Evolutionary conservation across 2,329 filamentous ascomycete genomes (phyloP).

Genomic region (Scedosporium boydii): DNA sequence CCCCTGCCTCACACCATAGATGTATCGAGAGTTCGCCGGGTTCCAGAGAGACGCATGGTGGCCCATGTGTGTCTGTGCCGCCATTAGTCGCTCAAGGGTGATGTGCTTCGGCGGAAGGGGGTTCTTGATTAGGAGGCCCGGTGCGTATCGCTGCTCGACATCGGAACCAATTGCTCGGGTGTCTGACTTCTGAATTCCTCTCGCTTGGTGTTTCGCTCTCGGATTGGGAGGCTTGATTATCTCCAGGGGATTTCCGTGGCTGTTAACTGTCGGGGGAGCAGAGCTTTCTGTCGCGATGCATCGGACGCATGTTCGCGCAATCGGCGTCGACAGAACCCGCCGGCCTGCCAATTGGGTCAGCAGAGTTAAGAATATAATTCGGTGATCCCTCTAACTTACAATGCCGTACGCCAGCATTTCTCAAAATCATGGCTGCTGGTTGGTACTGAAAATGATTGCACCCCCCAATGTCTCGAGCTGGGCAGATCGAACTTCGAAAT

Average conservation of each 20-base stretch:
- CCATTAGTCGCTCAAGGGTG: slow-evolving; percentile 83
- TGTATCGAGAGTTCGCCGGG: slow-evolving; percentile 86
- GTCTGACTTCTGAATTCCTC: slow-evolving; percentile 18
- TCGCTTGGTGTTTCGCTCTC: neutral
- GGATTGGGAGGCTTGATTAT: neutral
- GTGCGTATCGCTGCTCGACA: slow-evolving; percentile 50
- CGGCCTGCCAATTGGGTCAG: slow-evolving; percentile 32
- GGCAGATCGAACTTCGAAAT: slow-evolving; percentile 3
- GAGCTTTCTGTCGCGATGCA: slow-evolving; percentile 23
- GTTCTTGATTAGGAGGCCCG: slow-evolving; percentile 55
- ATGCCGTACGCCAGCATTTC: slow-evolving; percentile 44
- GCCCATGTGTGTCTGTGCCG: slow-evolving; percentile 79
- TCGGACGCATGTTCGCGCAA: slow-evolving; percentile 29
- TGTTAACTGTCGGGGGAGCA: slow-evolving; percentile 15
- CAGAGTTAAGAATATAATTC: slow-evolving; percentile 6
- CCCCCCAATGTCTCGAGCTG: neutral
- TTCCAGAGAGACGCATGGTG: slow-evolving; percentile 92
- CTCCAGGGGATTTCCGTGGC: slow-evolving; percentile 27
- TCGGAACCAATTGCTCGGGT: slow-evolving; percentile 39
- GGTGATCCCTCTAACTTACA: slow-evolving; percentile 28
- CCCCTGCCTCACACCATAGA: slow-evolving; percentile 79
- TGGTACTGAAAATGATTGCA: slow-evolving; percentile 8
- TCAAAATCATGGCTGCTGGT: slow-evolving; percentile 41
- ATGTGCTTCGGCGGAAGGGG: slow-evolving; percentile 73
- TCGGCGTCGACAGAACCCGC: slow-evolving; percentile 37